Percentiles rank a stretch among this genome's conserved stretches.
These are phyloP conservation scores for Coemansia sp. DNA, from an alignment of 192 early-diverging fungal species.

Conservation along the genomic window DNA sequence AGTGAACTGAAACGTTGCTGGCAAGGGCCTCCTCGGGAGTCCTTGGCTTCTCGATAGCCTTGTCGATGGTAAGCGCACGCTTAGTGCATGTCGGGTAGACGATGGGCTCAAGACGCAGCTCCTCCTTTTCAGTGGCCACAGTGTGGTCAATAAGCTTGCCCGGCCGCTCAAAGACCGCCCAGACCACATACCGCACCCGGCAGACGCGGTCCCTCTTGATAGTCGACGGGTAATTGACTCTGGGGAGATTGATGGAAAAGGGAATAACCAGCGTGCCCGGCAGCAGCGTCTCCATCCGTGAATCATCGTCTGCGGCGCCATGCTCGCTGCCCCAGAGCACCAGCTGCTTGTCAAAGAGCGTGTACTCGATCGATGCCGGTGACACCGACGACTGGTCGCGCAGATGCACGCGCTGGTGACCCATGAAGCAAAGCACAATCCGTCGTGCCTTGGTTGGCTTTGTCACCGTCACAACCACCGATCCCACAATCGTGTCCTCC, in stretches of 20 bases:
- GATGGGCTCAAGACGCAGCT: slow-evolving; percentile 27
- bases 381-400: slow-evolving; percentile 15
- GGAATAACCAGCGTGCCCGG: slow-evolving; percentile 37
- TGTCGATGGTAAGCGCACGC: slow-evolving; percentile 10
- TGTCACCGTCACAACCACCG: slow-evolving; percentile 40
- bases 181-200: slow-evolving; percentile 34
- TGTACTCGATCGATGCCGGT: slow-evolving; percentile 16
- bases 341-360: slow-evolving; percentile 34
- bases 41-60: slow-evolving; percentile 3
- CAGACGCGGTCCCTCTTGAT: slow-evolving; percentile 30
- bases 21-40: background rate
- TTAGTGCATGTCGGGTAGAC: slow-evolving; percentile 25
- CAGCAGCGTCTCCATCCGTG: slow-evolving; percentile 16
- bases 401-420: slow-evolving; percentile 36
- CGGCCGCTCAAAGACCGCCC: slow-evolving; percentile 35
- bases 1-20: slow-evolving; percentile 16
- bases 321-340: slow-evolving; percentile 24
- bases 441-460: slow-evolving; percentile 33
- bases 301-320: background rate
- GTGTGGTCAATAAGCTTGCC: slow-evolving; percentile 28
- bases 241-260: slow-evolving; percentile 34
- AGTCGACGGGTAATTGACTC: slow-evolving; percentile 37
- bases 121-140: slow-evolving; percentile 23
- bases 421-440: slow-evolving; percentile 29
- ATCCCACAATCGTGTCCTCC: slow-evolving; percentile 28